Evolutionary conservation across 257 asterid species (phyloP).

Genomic region (Solanum pennellii): DNA sequence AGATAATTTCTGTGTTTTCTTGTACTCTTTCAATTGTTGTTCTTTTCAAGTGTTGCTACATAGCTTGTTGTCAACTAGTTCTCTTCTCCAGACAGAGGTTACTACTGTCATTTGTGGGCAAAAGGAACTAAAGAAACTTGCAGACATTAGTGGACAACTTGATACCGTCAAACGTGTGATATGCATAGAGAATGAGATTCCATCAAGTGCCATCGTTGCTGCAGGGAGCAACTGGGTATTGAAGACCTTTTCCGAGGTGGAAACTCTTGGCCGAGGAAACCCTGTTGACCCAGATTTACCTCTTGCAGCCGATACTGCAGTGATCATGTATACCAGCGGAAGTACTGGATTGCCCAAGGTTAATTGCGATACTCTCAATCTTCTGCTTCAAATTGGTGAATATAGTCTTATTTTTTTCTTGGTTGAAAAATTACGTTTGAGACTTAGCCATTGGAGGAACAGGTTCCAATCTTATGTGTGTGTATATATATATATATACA

Average conservation of each 20-base stretch:
- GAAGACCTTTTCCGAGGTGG: constrained; percentile 56
- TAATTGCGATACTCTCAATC: background rate
- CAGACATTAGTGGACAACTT: constrained; percentile 74
- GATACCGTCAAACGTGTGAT: constrained; percentile 79
- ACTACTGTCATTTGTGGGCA: constrained; percentile 91
- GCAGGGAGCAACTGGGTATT: constrained; percentile 55
- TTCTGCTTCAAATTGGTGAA: background rate
- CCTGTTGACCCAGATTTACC: constrained; percentile 82
- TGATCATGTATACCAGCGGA: constrained; percentile 98
- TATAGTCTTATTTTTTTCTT: background rate
- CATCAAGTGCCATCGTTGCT: constrained; percentile 36
- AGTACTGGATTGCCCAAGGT: constrained; percentile 99
- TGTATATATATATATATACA: background rate
- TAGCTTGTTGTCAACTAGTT: background rate
- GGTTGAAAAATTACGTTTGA: background rate
- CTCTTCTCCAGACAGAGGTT: constrained; percentile 83
- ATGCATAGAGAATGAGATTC: constrained; percentile 74
- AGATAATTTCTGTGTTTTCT: background rate
- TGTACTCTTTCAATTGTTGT: background rate
- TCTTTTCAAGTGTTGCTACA: background rate
- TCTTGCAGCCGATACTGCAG: constrained; percentile 81
- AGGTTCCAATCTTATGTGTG: background rate
- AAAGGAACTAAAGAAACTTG: constrained; percentile 79
- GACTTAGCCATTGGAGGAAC: background rate
- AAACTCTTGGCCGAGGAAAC: constrained; percentile 58